These are phyloP conservation scores for Tylopilus intermedius DNA, from an alignment of 768 basidiomycete genomes.

Conservation along the genomic window DNA sequence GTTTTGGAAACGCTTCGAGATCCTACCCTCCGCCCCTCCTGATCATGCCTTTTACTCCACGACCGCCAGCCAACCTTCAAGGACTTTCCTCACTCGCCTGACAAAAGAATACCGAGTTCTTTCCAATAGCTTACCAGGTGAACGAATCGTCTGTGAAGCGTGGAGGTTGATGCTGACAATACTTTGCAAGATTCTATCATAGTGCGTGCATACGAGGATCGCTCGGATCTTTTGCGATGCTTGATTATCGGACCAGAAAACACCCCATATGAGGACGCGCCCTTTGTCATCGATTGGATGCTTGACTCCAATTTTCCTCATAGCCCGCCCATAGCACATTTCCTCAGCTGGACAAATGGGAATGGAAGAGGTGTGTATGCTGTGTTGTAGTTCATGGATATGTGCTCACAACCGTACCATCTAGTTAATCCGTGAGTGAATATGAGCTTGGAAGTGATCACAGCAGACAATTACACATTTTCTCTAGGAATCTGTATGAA, in stretches of 20 bases:
- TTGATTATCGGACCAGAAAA: constrained; percentile 91
- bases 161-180: constrained; percentile 5
- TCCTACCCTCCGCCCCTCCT: constrained; percentile 65
- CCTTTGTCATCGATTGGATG: constrained; percentile 94
- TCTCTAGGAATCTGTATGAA: constrained; percentile 77
- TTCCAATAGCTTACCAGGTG: constrained; percentile 77
- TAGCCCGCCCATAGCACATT: constrained; percentile 81
- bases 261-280: constrained; percentile 93
- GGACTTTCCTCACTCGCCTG: constrained; percentile 70
- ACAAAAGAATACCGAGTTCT: constrained; percentile 80
- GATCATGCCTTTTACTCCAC: constrained; percentile 81
- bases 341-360: constrained; percentile 91
- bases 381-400: neutral
- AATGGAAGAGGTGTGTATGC: constrained; percentile 58
- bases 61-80: constrained; percentile 58
- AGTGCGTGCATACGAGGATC: constrained; percentile 87
- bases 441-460: neutral
- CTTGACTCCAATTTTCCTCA: constrained; percentile 80
- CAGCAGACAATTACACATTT: neutral
- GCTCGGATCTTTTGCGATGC: constrained; percentile 78
- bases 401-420: neutral
- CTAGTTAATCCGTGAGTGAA: constrained; percentile 68
- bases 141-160: constrained; percentile 14
- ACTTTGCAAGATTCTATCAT: constrained; percentile 66
- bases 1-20: constrained; percentile 77